Conservation (phyloP, 1,284 basidiomycete species). For the Puccinia horiana region DNA sequence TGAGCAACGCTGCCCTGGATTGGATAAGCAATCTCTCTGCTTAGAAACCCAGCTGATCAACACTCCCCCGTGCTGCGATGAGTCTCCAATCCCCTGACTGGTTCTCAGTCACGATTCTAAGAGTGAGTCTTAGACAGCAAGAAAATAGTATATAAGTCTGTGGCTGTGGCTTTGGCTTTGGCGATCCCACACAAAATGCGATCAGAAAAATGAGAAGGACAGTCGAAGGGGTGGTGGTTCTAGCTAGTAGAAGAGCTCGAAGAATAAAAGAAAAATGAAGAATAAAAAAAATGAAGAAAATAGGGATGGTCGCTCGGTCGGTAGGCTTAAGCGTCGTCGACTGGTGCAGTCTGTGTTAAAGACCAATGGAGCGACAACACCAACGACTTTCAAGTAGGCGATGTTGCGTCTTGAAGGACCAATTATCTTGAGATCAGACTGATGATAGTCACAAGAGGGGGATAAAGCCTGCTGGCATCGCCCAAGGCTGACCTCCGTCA, state of each 20-base stretch:
- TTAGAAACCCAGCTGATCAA: slow-evolving; percentile 29
- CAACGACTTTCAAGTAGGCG: background rate
- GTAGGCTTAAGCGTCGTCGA: slow-evolving; percentile 20
- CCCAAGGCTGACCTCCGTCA: background rate
- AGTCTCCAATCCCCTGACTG: background rate
- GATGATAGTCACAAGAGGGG: background rate
- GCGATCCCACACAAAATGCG: slow-evolving; percentile 6
- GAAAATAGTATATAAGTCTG: background rate
- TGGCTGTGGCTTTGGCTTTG: background rate
- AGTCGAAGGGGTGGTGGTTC: background rate
- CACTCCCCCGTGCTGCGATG: slow-evolving; percentile 3
- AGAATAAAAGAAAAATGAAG: background rate
- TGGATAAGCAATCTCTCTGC: slow-evolving; percentile 20
- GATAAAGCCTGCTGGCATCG: background rate
- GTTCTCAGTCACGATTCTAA: slow-evolving; percentile 37
- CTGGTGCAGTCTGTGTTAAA: background rate
- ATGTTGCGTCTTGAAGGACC: background rate
- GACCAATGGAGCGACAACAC: slow-evolving; percentile 3
- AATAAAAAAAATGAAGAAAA: background rate
- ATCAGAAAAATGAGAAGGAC: background rate
- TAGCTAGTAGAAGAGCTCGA: background rate
- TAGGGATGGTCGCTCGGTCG: background rate
- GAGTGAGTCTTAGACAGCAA: slow-evolving; percentile 7
- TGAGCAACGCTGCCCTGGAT: slow-evolving; percentile 17
- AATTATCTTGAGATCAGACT: background rate